Evolutionary conservation across 345 rosid species (phyloP), one percentile per base, ranked within the genome.

Genomic region (Murraya koenigii): DNA sequence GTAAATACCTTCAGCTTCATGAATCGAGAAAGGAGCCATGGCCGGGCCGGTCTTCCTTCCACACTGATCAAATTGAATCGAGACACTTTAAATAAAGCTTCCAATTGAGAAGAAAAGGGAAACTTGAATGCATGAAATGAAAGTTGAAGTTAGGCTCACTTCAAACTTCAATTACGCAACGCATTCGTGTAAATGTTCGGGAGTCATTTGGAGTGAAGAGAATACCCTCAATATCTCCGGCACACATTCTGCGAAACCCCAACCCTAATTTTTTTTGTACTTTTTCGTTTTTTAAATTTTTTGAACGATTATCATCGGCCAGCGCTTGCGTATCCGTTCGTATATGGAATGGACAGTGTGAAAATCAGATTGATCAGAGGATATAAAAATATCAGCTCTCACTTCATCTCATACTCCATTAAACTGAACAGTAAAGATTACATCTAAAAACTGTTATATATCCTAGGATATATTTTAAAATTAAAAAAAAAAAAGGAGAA

Each of bases 401-500:
- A 65, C 55, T 49, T 76, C 38, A 55, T 67, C 72, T 67, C 72
- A 54, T 33, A 55, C 4, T 76, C 39, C 79, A 76, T 66, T 75
- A 52, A 75, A 75, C 72, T 35, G 36, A 66, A 67, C 54, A 60
- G 75, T 80, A 80, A 66, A 67, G 19, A 71, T 80, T 74, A 80
- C 78, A 75, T 5, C 66, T 68, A 26, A 72, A 26, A 61, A 69
- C 75, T 44, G 76, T 78, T 41, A n/a, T 25, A 19, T 73, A 76
- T 70, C 64, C 66, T 44, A 69, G 25, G 28, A 58, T 28, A 58
- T 23, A 47, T 39, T 5, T 25, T 10, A 23, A 36, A 11, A 52
- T 44, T 44, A 20, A 54, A 8, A 17, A 28, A 44, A 3, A 52
- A 71, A 20, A 60, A 44, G 62, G 17, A 59, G 26, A 39, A 11